These are phyloP conservation scores for Parathielavia appendiculata DNA, from an alignment of 495 filamentous ascomycete genomes.

Conservation along the genomic window DNA sequence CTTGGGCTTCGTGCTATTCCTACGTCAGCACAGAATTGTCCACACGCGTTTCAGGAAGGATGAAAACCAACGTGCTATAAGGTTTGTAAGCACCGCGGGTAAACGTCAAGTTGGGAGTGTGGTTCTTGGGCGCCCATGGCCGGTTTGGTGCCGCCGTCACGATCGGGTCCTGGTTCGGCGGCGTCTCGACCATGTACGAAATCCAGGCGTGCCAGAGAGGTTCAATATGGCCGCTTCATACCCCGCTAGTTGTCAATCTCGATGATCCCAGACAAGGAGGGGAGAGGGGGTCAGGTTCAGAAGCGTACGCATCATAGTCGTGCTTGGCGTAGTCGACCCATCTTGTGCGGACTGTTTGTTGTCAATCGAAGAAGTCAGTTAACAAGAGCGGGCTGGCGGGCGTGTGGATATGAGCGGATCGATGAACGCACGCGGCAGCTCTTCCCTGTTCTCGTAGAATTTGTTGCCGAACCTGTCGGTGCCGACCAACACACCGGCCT, in stretches of 20 bases:
- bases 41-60: neutral
- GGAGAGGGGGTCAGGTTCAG: neutral
- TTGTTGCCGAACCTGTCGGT: constrained; percentile 92
- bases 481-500: constrained; percentile 82
- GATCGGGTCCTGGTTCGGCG: constrained; percentile 70
- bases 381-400: neutral
- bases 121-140: constrained; percentile 65
- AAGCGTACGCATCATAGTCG: constrained; percentile 75
- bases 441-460: constrained; percentile 92
- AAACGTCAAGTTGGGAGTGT: constrained; percentile 67
- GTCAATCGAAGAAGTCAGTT: constrained; percentile 7
- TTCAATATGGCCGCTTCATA: constrained; percentile 70
- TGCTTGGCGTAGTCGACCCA: constrained; percentile 94
- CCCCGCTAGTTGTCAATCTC: constrained; percentile 11
- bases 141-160: constrained; percentile 52
- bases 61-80: constrained; percentile 74
- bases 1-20: constrained; percentile 38
- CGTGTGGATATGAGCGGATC: neutral
- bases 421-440: constrained; percentile 71
- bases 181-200: constrained; percentile 84
- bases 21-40: constrained; percentile 1
- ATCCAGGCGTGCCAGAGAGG: constrained; percentile 99
- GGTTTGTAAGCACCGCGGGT: constrained; percentile 78
- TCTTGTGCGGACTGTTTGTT: constrained; percentile 80
- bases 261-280: neutral